phyloP scores from a whole-genome alignment of 2,329 filamentous ascomycete species.

The Teratosphaeria nubilosa region DNA sequence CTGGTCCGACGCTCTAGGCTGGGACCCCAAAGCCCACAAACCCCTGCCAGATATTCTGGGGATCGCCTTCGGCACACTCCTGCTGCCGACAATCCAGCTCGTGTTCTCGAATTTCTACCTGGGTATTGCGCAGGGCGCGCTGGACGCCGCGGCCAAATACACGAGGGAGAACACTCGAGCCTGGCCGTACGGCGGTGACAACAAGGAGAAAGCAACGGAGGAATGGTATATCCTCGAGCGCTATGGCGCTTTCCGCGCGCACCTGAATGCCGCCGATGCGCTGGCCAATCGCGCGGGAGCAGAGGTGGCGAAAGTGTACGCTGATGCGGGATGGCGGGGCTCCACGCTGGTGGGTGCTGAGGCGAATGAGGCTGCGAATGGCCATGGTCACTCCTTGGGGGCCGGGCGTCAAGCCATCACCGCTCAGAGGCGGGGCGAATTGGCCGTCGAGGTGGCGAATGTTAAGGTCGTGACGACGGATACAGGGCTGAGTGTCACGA shows the following conservation, averaged over 20 bases:
- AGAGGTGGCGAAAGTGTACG: conserved; percentile 40
- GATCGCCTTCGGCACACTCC: conserved; percentile 46
- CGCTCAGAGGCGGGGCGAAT: conserved; percentile 45
- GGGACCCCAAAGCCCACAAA: conserved; percentile 42
- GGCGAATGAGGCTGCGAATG: conserved; percentile 11
- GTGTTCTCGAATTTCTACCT: conserved; percentile 59
- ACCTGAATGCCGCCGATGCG: conserved; percentile 50
- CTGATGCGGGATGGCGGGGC: conserved; percentile 19
- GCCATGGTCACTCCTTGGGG: conserved; percentile 3
- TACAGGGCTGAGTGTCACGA: conserved; percentile 46
- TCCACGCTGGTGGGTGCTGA: conserved; percentile 8
- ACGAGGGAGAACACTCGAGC: conserved; percentile 48
- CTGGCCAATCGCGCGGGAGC: conserved; percentile 48
- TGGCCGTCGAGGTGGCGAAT: conserved; percentile 53
- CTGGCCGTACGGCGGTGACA: conserved; percentile 56
- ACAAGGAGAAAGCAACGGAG: conserved; percentile 49
- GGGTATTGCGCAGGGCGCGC: conserved; percentile 50
- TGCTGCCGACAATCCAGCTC: conserved; percentile 54
- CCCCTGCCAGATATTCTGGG: conserved; percentile 42
- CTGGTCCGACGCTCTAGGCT: conserved; percentile 54
- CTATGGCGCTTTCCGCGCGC: conserved; percentile 55
- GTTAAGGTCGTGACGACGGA: conserved; percentile 55
- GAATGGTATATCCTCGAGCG: conserved; percentile 54
- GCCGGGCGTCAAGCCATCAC: conserved; percentile 35
- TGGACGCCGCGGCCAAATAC: conserved; percentile 47